Base-by-base conservation (phyloP, 2,329 filamentous ascomycete species). In the Fonsecaea multimorphosa region DNA sequence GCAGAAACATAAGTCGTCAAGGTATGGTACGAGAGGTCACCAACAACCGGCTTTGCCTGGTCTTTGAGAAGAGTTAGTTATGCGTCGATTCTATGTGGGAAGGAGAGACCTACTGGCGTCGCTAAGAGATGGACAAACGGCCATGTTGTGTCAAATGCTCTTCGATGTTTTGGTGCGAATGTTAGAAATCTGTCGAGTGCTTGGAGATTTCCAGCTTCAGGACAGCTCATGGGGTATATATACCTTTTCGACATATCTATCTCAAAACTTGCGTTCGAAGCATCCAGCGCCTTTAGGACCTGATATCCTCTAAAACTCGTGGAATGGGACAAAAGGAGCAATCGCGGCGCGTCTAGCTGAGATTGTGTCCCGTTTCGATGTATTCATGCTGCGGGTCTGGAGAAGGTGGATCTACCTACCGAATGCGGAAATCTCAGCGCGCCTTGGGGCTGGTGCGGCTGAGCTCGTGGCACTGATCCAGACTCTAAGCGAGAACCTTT, bases 381-480 rank as follows among this genome's bases (percentile, higher is more conserved):
- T 49, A 49, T 49, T 2, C 19, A 6, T 40, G 9, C 7, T 11
- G 22, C 9, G 16, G 38, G 38, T 44, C 44, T 49, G 9, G 44
- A 3, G 19, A 11, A 8, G 19, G 38, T 49, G 44, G 44, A 49
- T 49, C 44, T 11, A 49, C 44, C 19, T 49, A 8, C 44, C 44
- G 7, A 49, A 49, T 49, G 44, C 44, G 44, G 44, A 49, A 49
- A 24, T 49, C 44, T 49, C 44, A 49, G 19, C 19, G 19, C 22
- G 19, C 2, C 14, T 9, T 40, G 16, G 36, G 36, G 36, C 36
- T 40, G 36, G n/a, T 40, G 16, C 11, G 36, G 36, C 36, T 40
- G 36, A 40, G 36, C n/a, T 40, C 16, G 36, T 34, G n/a, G n/a
- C n/a, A n/a, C n/a, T n/a, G n/a, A 6, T 44, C 16, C 38, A 44